Conservation (phyloP, 805 yeast genomes). For the Pichia scutulata region DNA sequence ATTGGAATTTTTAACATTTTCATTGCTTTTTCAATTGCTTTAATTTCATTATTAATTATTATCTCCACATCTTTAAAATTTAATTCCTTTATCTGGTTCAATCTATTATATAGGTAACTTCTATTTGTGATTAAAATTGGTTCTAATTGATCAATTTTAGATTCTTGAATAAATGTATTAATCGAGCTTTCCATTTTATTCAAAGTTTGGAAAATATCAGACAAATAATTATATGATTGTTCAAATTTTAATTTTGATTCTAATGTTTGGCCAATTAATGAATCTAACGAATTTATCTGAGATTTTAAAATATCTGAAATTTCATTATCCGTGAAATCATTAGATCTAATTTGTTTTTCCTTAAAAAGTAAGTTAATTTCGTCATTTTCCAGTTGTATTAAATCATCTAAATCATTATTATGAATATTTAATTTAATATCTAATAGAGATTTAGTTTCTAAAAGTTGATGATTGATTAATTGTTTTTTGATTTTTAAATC, state of each 20-base stretch:
- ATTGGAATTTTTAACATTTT: constrained; percentile 15
- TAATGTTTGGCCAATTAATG: constrained; percentile 15
- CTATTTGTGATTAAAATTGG: constrained; percentile 8
- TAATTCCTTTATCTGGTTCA: constrained; percentile 11
- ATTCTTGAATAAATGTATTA: constrained; percentile 11
- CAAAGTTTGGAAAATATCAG: constrained; percentile 22
- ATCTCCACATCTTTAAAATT: constrained; percentile 12
- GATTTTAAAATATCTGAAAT: constrained; percentile 18
- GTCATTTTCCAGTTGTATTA: constrained; percentile 17
- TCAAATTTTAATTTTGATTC: constrained; percentile 16
- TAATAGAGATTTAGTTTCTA: constrained; percentile 40
- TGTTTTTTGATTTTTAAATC: constrained; percentile 30
- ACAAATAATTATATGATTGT: constrained; percentile 19
- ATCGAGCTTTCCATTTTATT: constrained; percentile 18
- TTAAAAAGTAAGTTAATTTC: constrained; percentile 12
- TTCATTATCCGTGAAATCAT: neutral
- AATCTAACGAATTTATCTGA: constrained; percentile 23
- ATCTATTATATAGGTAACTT: constrained; percentile 11
- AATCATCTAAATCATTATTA: constrained; percentile 27
- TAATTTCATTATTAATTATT: constrained; percentile 20
- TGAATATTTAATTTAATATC: constrained; percentile 42
- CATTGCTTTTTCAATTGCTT: constrained; percentile 20
- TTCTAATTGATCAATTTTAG: constrained; percentile 14
- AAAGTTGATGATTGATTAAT: constrained; percentile 32
- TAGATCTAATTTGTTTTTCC: constrained; percentile 1